phyloP scores from a whole-genome alignment of 164 flowering plant species.

The Tetrastigma voinierianum region DNA sequence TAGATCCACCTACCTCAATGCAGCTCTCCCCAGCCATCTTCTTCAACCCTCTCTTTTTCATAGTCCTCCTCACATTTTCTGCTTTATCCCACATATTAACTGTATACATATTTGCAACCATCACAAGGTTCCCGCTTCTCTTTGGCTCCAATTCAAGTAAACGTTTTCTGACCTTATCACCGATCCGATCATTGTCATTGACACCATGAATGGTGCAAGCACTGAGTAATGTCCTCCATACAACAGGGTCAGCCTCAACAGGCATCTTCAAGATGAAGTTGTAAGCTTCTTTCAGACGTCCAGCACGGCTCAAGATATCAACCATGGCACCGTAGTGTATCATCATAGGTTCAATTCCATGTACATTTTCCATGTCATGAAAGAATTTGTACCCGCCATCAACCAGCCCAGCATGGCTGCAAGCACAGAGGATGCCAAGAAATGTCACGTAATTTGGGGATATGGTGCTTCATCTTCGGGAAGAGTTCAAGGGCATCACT shows the following conservation, averaged over 20 bases:
- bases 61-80: conserved; percentile 39
- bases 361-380: conserved; percentile 46
- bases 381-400: conserved; percentile 55
- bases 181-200: conserved; percentile 29
- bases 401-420: conserved; percentile 68
- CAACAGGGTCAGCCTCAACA: conserved; percentile 45
- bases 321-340: conserved; percentile 75
- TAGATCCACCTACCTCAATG: conserved; percentile 43
- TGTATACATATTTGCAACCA: conserved; percentile 69
- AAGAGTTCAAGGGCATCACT: conserved; percentile 48
- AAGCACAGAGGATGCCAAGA: conserved; percentile 69
- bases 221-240: conserved; percentile 63
- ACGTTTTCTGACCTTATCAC: conserved; percentile 37
- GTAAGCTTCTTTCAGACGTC: conserved; percentile 58
- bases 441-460: conserved; percentile 71
- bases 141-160: conserved; percentile 62
- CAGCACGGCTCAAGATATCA: conserved; percentile 62
- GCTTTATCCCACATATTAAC: conserved; percentile 66
- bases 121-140: conserved; percentile 62
- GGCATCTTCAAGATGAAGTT: conserved; percentile 49
- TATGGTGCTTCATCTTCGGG: conserved; percentile 34
- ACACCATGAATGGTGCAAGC: conserved; percentile 50
- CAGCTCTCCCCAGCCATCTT: conserved; percentile 68
- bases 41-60: conserved; percentile 47
- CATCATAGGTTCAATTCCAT: conserved; percentile 53